phyloP scores from a whole-genome alignment of 768 basidiomycete species.

The Terana coerulea region DNA sequence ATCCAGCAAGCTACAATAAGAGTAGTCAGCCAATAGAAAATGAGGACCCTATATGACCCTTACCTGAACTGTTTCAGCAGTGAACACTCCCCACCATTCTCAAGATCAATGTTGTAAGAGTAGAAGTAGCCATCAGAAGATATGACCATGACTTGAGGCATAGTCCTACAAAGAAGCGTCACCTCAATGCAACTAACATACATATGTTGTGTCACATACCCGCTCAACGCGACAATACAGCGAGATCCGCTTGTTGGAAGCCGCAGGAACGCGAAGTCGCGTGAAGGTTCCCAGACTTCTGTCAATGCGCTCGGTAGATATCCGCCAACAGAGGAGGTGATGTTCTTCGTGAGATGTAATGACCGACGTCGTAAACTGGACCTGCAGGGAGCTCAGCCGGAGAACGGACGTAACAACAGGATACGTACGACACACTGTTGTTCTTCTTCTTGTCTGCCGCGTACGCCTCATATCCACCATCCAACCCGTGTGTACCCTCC shows the following conservation, averaged over 20 bases:
- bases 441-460: conserved; percentile 78
- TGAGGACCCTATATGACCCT: conserved; percentile 13
- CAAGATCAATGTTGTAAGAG: conserved; percentile 91
- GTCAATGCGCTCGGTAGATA: conserved; percentile 87
- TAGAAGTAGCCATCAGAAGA: conserved; percentile 96
- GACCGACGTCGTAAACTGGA: conserved; percentile 65
- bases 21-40: not conserved
- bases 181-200: not conserved
- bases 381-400: conserved; percentile 9
- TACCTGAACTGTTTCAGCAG: conserved; percentile 92
- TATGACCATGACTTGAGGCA: conserved; percentile 96
- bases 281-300: conserved; percentile 95
- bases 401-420: too few species aligned
- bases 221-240: conserved; percentile 85
- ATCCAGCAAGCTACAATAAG: not conserved
- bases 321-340: conserved; percentile 77
- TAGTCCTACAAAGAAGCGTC: conserved; percentile 49
- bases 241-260: conserved; percentile 75
- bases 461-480: conserved; percentile 84
- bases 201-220: conserved; percentile 48
- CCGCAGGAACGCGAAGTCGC: conserved; percentile 90
- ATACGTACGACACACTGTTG: conserved; percentile 20
- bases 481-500: conserved; percentile 55
- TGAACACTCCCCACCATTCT: conserved; percentile 93
- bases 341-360: conserved; percentile 66